phyloP scores from a whole-genome alignment of 2,329 filamentous ascomycete species.

The Graphilbum fragrans region DNA sequence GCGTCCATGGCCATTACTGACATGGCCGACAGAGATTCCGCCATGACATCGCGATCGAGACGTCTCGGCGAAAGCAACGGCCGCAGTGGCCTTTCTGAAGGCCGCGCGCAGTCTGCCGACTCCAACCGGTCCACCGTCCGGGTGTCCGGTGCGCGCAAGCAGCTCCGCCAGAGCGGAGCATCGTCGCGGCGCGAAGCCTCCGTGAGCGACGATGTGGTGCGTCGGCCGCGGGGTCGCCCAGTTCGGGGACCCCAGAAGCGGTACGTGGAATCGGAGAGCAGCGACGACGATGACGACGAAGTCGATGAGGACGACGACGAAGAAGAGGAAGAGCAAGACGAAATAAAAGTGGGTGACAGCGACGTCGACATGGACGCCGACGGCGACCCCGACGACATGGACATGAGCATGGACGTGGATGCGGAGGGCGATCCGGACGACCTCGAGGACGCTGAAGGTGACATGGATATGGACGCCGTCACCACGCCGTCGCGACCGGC shows the following conservation, averaged over 20 bases:
- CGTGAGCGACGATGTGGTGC: conserved; percentile 32
- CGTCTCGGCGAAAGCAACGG: conserved; percentile 29
- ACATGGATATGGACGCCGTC: conserved; percentile 31
- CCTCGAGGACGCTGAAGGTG: conserved; percentile 32
- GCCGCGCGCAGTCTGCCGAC: conserved; percentile 27
- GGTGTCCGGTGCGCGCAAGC: conserved; percentile 5
- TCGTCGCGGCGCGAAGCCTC: conserved; percentile 23
- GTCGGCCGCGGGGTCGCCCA: conserved; percentile 27
- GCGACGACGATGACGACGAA: conserved; percentile 8
- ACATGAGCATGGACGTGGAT: conserved; percentile 31
- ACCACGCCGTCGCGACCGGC: conserved; percentile 13
- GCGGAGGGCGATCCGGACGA: conserved; percentile 26
- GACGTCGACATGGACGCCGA: conserved; percentile 25
- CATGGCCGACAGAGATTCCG: conserved; percentile 36
- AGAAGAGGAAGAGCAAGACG: conserved; percentile 14
- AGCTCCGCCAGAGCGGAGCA: conserved; percentile 7
- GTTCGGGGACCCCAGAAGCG: conserved; percentile 45
- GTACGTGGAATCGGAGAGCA: conserved; percentile 42
- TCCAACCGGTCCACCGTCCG: conserved; percentile 12
- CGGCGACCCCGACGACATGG: conserved; percentile 26
- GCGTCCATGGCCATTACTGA: conserved; percentile 35
- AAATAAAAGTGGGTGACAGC: conserved; percentile 13
- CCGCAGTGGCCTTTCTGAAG: conserved; percentile 8
- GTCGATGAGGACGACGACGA: conserved; percentile 3
- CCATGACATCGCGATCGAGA: conserved; percentile 37